Conservation (phyloP, 768 basidiomycete genomes). For the Pisolithus microcarpus region DNA sequence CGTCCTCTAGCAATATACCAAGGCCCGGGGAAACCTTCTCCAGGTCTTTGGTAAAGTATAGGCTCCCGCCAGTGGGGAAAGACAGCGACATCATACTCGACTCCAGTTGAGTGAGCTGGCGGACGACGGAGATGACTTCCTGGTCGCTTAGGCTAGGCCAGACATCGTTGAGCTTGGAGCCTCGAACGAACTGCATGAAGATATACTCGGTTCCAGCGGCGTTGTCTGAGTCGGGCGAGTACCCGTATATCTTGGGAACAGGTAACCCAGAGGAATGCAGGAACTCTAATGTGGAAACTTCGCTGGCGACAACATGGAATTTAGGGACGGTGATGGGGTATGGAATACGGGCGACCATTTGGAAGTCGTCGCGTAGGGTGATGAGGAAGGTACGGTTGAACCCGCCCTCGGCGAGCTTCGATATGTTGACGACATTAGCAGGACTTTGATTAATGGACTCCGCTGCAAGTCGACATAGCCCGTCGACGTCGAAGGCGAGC, state of each 20-base stretch:
- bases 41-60: slow-evolving; percentile 42
- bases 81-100: slow-evolving; percentile 39
- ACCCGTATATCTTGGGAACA: slow-evolving; percentile 24
- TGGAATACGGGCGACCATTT: slow-evolving; percentile 3
- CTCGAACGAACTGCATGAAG: slow-evolving; percentile 27
- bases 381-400: slow-evolving; percentile 28
- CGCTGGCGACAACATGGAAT: slow-evolving; percentile 22
- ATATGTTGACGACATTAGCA: too few species aligned
- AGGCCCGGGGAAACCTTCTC: slow-evolving; percentile 29
- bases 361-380: slow-evolving; percentile 16
- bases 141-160: slow-evolving; percentile 31
- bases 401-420: slow-evolving; percentile 23
- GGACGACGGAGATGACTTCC: slow-evolving; percentile 35
- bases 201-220: slow-evolving; percentile 23
- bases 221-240: slow-evolving; percentile 23
- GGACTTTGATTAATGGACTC: too few species aligned
- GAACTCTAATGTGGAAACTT: slow-evolving; percentile 21
- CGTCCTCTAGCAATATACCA: slow-evolving; percentile 32
- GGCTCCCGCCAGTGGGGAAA: slow-evolving; percentile 47
- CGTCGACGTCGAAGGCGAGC: too few species aligned
- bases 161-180: slow-evolving; percentile 18
- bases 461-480: too few species aligned
- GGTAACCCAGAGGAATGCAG: slow-evolving; percentile 24
- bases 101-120: slow-evolving; percentile 40
- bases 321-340: slow-evolving; percentile 15